These are phyloP conservation scores for Dendrobium nobile DNA, from an alignment of 106 monocot genomes.

Conservation along the genomic window DNA sequence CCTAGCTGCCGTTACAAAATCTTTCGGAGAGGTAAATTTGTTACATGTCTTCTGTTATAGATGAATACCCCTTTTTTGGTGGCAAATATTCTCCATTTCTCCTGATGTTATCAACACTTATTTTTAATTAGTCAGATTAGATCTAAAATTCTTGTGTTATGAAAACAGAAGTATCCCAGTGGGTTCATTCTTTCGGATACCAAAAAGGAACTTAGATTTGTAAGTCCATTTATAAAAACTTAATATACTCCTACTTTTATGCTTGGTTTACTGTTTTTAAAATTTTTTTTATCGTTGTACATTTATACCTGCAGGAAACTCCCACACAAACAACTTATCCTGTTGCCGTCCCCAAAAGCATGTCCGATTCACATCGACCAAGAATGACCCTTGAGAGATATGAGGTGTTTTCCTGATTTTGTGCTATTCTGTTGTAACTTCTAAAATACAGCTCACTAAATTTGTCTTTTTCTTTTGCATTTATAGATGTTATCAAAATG, in stretches of 20 bases:
- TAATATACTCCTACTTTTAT: neutral
- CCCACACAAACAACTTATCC: slow-evolving; percentile 58
- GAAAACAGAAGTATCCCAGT: slow-evolving; percentile 43
- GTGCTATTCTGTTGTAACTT: neutral
- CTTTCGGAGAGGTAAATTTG: slow-evolving; percentile 47
- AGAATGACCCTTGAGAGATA: slow-evolving; percentile 51
- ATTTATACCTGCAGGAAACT: slow-evolving; percentile 46
- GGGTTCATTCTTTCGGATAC: slow-evolving; percentile 22
- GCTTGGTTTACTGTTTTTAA: neutral
- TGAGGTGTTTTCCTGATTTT: slow-evolving; percentile 41
- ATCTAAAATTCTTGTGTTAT: slow-evolving; percentile 5
- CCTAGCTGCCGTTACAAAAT: slow-evolving; percentile 23
- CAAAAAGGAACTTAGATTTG: slow-evolving; percentile 48
- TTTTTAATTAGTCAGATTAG: neutral
- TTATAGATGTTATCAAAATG: neutral
- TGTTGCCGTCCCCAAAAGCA: slow-evolving; percentile 27
- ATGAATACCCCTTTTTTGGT: neutral
- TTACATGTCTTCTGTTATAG: neutral
- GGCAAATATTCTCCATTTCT: neutral
- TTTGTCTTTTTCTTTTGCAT: neutral
- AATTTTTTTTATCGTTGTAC: neutral
- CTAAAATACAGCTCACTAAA: neutral
- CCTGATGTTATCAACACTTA: neutral
- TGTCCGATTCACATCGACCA: slow-evolving; percentile 45
- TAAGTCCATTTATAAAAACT: slow-evolving; percentile 24